A percentile compares a stretch with the other conserved stretches of the same genome.
Evolutionary conservation across 129 eudicot genomes (phyloP).

Genomic region (Smallanthus sonchifolius): DNA sequence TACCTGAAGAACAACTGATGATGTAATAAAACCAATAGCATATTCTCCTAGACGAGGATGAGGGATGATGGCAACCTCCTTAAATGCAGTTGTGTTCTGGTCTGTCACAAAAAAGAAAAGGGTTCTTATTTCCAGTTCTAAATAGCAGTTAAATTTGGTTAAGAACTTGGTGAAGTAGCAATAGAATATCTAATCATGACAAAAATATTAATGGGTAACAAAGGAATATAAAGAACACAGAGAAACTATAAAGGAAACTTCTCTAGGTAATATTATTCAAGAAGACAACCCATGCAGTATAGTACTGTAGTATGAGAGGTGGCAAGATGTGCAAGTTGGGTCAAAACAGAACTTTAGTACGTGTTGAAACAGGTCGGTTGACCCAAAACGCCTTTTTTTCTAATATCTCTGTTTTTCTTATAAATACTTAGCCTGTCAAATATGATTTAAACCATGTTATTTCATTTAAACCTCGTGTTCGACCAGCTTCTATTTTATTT

Average conservation of each 20-base stretch:
- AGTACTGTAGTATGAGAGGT: not conserved
- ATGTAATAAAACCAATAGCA: constrained; percentile 83
- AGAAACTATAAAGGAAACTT: not conserved
- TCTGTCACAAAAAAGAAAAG: constrained; percentile 31
- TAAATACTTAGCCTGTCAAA: not conserved
- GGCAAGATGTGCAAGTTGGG: not conserved
- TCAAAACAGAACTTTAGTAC: not conserved
- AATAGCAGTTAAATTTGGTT: not conserved
- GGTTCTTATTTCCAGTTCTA: not conserved
- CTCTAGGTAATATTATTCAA: not conserved
- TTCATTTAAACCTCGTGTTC: too few species aligned
- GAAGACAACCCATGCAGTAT: not conserved
- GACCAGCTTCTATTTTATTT: too few species aligned
- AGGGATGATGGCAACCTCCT: constrained; percentile 86
- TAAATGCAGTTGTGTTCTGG: constrained; percentile 78
- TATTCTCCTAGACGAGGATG: constrained; percentile 94
- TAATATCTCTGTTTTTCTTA: not conserved
- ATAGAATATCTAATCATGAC: not conserved
- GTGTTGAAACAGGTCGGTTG: not conserved
- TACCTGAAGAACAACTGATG: constrained; percentile 79
- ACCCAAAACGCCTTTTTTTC: not conserved
- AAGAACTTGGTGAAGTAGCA: not conserved
- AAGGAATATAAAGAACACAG: not conserved
- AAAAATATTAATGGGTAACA: not conserved
- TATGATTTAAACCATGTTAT: not conserved